Evolutionary conservation across 441 rosid genomes (phyloP).

Genomic region (Euphorbia schlechtendalii): DNA sequence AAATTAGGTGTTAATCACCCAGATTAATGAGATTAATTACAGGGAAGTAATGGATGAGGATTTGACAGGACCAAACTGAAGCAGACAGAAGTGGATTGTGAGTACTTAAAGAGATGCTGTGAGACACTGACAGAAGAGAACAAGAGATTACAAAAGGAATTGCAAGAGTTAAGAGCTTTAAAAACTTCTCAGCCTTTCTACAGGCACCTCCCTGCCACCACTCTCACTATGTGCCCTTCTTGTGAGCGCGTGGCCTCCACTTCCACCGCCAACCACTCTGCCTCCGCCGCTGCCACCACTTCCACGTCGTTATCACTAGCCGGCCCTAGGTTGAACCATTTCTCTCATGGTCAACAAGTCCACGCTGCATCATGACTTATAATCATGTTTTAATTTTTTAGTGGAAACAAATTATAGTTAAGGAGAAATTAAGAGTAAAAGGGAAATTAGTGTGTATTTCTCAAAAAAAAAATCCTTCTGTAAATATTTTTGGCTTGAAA

Average conservation of each 20-base stretch:
- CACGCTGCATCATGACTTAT: slow-evolving; percentile 22
- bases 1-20: no score
- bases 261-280: slow-evolving; percentile 19
- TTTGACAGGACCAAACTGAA: slow-evolving; percentile 91
- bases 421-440: neutral
- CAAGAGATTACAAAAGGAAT: slow-evolving; percentile 80
- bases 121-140: slow-evolving; percentile 88
- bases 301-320: slow-evolving; percentile 14
- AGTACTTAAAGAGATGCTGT: slow-evolving; percentile 86
- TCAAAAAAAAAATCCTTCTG: slow-evolving; percentile 16
- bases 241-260: slow-evolving; percentile 83
- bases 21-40: no score
- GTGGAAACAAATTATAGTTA: neutral
- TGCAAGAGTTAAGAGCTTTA: slow-evolving; percentile 77
- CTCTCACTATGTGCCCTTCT: slow-evolving; percentile 98
- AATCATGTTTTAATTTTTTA: slow-evolving; percentile 12
- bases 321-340: slow-evolving; percentile 23
- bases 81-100: slow-evolving; percentile 96
- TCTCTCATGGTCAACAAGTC: slow-evolving; percentile 21
- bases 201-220: slow-evolving; percentile 94
- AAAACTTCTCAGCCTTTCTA: slow-evolving; percentile 72
- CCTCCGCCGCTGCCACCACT: slow-evolving; percentile 2
- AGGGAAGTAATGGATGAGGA: no score
- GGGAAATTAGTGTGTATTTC: neutral
- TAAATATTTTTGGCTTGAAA: slow-evolving; percentile 20